Conservation (phyloP, 2,329 filamentous ascomycete genomes). For the Westerdykella aurantiaca region DNA sequence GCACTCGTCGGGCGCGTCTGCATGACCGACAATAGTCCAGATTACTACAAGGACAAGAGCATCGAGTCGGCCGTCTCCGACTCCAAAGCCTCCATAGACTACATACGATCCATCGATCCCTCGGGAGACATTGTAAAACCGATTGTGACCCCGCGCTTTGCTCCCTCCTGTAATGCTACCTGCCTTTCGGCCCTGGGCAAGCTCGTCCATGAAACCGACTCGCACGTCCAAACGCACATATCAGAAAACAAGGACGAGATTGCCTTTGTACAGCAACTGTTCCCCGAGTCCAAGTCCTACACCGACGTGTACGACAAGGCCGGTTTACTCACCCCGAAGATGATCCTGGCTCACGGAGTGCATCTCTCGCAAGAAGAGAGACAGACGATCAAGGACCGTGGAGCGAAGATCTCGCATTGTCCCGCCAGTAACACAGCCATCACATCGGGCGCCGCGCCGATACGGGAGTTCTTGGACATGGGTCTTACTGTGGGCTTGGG, state of each 20-base stretch:
- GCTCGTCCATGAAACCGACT: constrained; percentile 56
- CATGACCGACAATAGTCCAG: constrained; percentile 70
- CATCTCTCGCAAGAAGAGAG: constrained; percentile 67
- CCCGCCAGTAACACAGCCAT: constrained; percentile 80
- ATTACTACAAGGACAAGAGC: constrained; percentile 72
- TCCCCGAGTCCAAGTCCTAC: constrained; percentile 61
- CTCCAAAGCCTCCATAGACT: constrained; percentile 42
- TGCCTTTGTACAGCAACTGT: constrained; percentile 62
- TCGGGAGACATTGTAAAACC: constrained; percentile 60
- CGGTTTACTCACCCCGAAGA: constrained; percentile 64
- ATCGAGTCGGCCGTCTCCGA: constrained; percentile 54
- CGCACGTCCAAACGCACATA: constrained; percentile 84
- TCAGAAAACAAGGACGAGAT: constrained; percentile 76
- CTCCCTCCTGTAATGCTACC: constrained; percentile 48
- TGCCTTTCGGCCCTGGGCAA: constrained; percentile 59
- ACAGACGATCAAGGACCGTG: constrained; percentile 53
- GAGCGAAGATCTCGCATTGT: constrained; percentile 73
- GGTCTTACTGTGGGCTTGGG: constrained; percentile 79
- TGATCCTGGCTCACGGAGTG: constrained; percentile 79
- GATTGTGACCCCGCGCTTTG: constrained; percentile 68
- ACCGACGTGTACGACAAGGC: constrained; percentile 71
- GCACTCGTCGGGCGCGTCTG: constrained; percentile 92
- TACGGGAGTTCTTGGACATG: constrained; percentile 66
- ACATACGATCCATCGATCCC: constrained; percentile 65
- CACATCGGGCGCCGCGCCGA: constrained; percentile 69